Evolutionary conservation across 495 filamentous ascomycete species (phyloP), one percentile per base, ranked within the genome.

Genomic region (Neurospora hispaniola): DNA sequence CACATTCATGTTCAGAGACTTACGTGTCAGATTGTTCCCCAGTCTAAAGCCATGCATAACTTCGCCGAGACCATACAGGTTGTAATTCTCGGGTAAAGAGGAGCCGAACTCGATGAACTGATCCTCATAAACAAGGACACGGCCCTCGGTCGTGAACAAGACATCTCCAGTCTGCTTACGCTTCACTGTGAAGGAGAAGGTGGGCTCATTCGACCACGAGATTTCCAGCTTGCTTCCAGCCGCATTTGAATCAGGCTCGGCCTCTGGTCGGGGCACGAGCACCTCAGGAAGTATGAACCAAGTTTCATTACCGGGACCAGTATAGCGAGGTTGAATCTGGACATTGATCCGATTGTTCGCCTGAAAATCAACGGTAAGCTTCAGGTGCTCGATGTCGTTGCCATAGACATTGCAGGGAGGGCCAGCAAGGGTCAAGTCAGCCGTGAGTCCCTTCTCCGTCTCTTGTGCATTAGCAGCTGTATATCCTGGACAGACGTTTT

Each of bases 61-160:
- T 80, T 97, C 94, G 16, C 94, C 94, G 10, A 97, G 83, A 4
- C 94, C 94, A 76, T 97, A 97, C 8, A 97, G 81, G 73, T 93
- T 89, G 14, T 93, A 93, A 69, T 89, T 84, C 35, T 90, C 84
- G 2, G 92, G 93, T 8, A 96, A 84, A 73, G 85, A 82, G 9
- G 92, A 94, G 16, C 85, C 87, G 42, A 97, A 87, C 16, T 92
- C 89, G 59, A 96, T 83, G 77, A 94, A 97, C 81, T 97, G 93
- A 54, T 88, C 86, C 79, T 97, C 90, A 75, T 92, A 97, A 20
- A 97, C 83, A 23, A 97, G 83, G 20, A 84, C 77, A 10, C 84
- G 86, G 0, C 86, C 91, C n/a, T 88, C 83, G 4, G 93, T 93
- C 39, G 91, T 88, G 76, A 97, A 96, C 2, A 97, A 84, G 5